Conservation (phyloP, 2,329 filamentous ascomycete genomes). For the Cordyceps cicadae region DNA sequence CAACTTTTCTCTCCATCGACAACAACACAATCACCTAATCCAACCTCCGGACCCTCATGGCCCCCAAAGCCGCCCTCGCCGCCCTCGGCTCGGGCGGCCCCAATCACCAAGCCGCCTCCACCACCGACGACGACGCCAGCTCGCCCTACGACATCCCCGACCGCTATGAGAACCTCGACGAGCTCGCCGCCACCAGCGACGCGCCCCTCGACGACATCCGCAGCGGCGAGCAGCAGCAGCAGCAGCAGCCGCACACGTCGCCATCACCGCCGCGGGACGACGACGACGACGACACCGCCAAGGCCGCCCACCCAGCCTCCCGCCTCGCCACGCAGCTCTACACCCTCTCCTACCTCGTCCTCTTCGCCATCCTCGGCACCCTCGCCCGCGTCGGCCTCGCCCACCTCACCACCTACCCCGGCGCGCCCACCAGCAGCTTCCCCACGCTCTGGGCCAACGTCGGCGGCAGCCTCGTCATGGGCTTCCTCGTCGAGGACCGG, state of each 20-base stretch:
- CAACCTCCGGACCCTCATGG: neutral
- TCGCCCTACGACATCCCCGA: constrained; percentile 27
- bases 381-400: constrained; percentile 74
- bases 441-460: constrained; percentile 84
- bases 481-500: constrained; percentile 73
- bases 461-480: constrained; percentile 71
- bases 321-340: constrained; percentile 52
- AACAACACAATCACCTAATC: neutral
- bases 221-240: neutral
- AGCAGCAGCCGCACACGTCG: neutral
- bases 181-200: constrained; percentile 22
- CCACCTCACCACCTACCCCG: constrained; percentile 70
- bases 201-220: constrained; percentile 12
- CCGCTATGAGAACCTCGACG: constrained; percentile 33
- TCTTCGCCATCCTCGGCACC: constrained; percentile 80
- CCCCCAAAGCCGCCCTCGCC: neutral
- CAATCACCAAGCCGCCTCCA: neutral
- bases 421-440: constrained; percentile 60
- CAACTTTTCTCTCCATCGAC: neutral
- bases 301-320: constrained; percentile 29
- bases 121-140: neutral
- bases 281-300: neutral
- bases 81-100: neutral
- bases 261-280: neutral
- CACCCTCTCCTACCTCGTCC: constrained; percentile 70